Base-by-base conservation (phyloP, 257 asterid genomes). In the Gynochthodes officinalis region DNA sequence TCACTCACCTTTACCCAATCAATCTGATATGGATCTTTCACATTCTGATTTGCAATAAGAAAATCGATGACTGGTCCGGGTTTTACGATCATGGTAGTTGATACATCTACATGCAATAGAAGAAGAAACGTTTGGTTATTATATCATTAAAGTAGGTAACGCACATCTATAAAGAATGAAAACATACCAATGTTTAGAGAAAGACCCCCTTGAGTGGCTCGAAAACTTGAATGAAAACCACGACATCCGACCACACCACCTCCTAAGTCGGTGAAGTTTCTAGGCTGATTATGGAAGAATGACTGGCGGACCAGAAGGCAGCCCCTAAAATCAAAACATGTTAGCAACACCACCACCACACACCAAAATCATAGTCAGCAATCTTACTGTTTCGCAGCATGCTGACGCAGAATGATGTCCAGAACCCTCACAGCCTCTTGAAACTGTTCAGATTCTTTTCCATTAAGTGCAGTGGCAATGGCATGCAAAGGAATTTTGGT, bases 371-470 rank as follows among this genome's bases (percentile, higher is more conserved):
- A 48, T 7, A 37, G 7, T 15, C 49, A 27, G 30, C 21, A 66
- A 73, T 43, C 82, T 63, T 80, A 88, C 91, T 81, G 76, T 70
- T 83, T 79, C 21, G 92, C 87, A 57, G 95, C 96, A 64, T 84
- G 79, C 71, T 89, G 97, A 9, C 97, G 73, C 76, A 90, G 54
- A 23, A 90, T 76, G 40, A 84, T 81, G 67, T 89, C 93, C 0
- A 90, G 77, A n/a, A 89, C 93, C 79, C 96, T 80, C 32, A 91
- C 87, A 13, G 97, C 88, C 65, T 87, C 95, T 70, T 91, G 97
- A 62, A 81, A 89, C 23, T 88, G 83, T 73, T 86, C 93, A 23
- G 90, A 81, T 7, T 89, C 95, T 55, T 73, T 81, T 7, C 97
- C 97, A 0, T 76, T 77, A 0, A 88, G 74, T 1, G 88, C 91